Evolutionary conservation across 148 eudicot species (phyloP), one percentile per base, ranked within the genome.

Genomic region (Silene conica): DNA sequence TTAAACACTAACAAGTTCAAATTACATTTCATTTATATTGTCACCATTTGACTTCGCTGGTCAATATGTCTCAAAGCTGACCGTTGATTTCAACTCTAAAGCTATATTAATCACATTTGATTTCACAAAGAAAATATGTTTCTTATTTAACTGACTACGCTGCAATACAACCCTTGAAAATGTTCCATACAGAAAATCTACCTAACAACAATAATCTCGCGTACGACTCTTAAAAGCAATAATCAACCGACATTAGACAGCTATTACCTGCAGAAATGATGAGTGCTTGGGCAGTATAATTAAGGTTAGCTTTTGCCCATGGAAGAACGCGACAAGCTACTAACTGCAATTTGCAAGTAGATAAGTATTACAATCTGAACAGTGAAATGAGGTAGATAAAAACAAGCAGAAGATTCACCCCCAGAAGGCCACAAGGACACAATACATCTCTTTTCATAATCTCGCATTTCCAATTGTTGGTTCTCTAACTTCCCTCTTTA

Each of bases 281-380:
- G 77, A 93, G 95, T 57, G 98, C 95, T 80, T 93, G 95, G 63
- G 83, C 98, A 64, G 95, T 91, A 72, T 93, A 83, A 73, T 93
- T 93, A 72, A 93, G 82, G 83, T 91, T 87, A 66, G 92, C 89
- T 86, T 93, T 93, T 13, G 98, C 98, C 98, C 98, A 93, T 60
- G 98, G 95, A 82, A 89, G 63, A 64, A 18, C 74, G 26, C 92
- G 94, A 76, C 81, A 82, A 62, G 83, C 93, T 67, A 73, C 65
- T 67, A 93, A 75, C 98, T 93, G 86, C 76, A 81, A 34, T 65
- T 52, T 57, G 8, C 48, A 72, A 56, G 60, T 18, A 62, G 48
- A 28, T 2, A 75, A n/a, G 41, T 57, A 67, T 54, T 38, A 62
- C 2, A 45, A 3, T 23, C 57, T 46, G 34, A 19, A 25, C 25